Base-by-base conservation (phyloP, 495 filamentous ascomycete species). In the Penicillium paradoxum region DNA sequence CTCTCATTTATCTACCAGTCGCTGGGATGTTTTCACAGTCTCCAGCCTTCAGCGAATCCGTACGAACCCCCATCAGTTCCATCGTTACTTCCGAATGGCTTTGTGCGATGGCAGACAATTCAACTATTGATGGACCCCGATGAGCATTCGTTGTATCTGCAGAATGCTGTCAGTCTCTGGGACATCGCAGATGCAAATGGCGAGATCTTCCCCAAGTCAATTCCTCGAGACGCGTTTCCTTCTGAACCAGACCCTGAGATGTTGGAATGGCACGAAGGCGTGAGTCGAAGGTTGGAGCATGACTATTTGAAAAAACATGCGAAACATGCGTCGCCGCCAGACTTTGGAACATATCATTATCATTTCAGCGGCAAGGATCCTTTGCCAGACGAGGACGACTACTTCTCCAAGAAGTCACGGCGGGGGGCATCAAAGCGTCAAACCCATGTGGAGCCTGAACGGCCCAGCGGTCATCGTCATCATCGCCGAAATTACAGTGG, bases 1-100 rank as follows among this genome's bases (percentile, higher is more conserved):
- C 80, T 98, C 22, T 91, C 91, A 21, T 92, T 87, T 63, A 95
- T 97, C 48, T 98, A 95, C 72, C 88, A 89, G 60, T 89, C 86
- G 3, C 74, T 96, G 27, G 95, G 91, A 43, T 97, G 93, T 68
- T 87, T 90, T 54, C 88, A 93, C 64, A 82, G 80, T 27, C 78
- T 91, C 11, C 84, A 85, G 48, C 85, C 87, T 0, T 81, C 83
- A 17, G 70, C 75, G 11, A 81, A 91, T 57, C 83, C 87, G 40
- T 96, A 86, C 62, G 77, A 79, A 2, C 70, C 84, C 10, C 93
- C 93, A 0, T 82, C 80, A 1, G 77, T 96, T 33, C 93, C 93
- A 9, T 88, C 90, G 13, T 73, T 98, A 49, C 91, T 90, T 34
- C 74, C 79, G 0, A 82, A 80, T 56, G 93, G 93, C 21, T 98